Evolutionary conservation across 768 basidiomycete species (phyloP).

Genomic region (Pilatotrama ljubarskyi): DNA sequence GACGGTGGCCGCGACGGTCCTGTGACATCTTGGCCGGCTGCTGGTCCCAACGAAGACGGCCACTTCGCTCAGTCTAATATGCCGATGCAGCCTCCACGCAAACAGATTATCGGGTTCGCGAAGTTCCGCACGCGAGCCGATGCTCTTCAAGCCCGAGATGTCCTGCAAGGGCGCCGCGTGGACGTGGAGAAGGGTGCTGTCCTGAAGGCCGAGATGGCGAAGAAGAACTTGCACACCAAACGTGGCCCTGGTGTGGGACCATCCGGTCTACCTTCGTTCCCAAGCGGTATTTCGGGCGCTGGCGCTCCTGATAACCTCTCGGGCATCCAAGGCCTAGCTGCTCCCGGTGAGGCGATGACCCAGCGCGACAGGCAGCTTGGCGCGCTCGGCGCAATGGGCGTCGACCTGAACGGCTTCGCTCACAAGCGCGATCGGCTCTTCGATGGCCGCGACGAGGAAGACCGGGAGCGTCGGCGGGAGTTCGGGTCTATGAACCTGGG

Average conservation of each 20-base stretch:
- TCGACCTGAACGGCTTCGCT: constrained; percentile 40
- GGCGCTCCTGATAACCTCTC: constrained; percentile 19
- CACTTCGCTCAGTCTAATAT: constrained; percentile 34
- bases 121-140: constrained; percentile 89
- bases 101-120: constrained; percentile 98
- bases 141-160: constrained; percentile 84
- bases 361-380: constrained; percentile 25
- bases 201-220: constrained; percentile 98
- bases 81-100: constrained; percentile 48
- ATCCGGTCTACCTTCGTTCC: constrained; percentile 22
- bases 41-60: constrained; percentile 35
- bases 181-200: constrained; percentile 92
- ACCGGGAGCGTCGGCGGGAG: constrained; percentile 42
- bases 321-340: constrained; percentile 16
- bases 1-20: constrained; percentile 74
- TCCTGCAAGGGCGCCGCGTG: constrained; percentile 84
- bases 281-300: constrained; percentile 16
- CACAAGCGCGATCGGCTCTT: constrained; percentile 28
- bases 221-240: constrained; percentile 98
- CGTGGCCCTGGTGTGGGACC: constrained; percentile 66
- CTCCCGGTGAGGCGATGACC: constrained; percentile 21
- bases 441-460: constrained; percentile 49
- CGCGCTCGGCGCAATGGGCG: constrained; percentile 28
- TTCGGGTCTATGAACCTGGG: constrained; percentile 34
- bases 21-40: constrained; percentile 67